Conservation (phyloP, 306 rosid species). For the Fragaria ananassa region DNA sequence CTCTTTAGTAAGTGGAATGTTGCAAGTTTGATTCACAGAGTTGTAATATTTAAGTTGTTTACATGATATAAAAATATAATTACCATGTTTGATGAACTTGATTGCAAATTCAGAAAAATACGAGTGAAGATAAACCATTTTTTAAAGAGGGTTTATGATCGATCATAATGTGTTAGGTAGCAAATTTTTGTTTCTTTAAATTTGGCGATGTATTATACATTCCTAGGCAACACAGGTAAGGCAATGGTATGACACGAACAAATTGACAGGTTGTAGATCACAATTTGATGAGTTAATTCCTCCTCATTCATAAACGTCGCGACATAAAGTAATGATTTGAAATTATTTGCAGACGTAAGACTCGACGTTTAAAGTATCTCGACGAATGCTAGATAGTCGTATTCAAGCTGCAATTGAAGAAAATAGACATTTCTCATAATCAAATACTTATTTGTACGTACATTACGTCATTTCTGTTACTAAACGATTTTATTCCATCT, state of each 20-base stretch:
- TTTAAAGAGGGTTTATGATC: too few relatives aligned
- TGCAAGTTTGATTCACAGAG: too few relatives aligned
- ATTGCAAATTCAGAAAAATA: not conserved
- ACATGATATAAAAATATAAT: too few relatives aligned
- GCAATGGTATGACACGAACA: not conserved
- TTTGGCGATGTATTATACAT: too few relatives aligned
- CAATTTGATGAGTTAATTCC: not conserved
- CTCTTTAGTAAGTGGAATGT: too few relatives aligned
- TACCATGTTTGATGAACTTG: not conserved
- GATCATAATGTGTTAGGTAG: not conserved
- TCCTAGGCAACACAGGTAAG: not conserved
- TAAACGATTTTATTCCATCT: not conserved
- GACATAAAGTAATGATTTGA: not conserved
- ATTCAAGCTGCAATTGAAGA: too few relatives aligned
- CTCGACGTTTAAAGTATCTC: not conserved
- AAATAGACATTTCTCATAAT: not conserved
- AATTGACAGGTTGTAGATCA: not conserved
- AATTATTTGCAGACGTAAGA: not conserved
- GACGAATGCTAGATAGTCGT: not conserved
- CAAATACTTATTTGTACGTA: not conserved
- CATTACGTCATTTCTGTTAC: not conserved
- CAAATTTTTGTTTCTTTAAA: too few relatives aligned
- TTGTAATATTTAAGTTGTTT: too few relatives aligned
- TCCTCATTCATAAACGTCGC: not conserved
- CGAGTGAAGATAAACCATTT: not conserved